Evolutionary conservation across 371 early-diverging fungal species (phyloP), one percentile per base, ranked within the genome.

Genomic region (Entomophthora muscae): DNA sequence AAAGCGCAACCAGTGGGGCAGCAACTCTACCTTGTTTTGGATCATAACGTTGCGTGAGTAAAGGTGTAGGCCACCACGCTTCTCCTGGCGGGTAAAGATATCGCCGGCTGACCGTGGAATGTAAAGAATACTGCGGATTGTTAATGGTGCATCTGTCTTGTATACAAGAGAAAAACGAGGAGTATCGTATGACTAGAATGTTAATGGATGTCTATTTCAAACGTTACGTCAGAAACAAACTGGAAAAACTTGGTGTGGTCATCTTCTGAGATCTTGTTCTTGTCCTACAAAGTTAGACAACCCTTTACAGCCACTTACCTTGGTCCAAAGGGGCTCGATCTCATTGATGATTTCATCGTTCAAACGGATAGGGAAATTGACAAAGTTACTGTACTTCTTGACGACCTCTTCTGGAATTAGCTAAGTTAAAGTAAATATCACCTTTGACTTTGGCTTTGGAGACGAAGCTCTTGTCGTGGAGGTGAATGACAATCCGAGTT

Each of bases 371-470:
- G 95, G 95, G 81, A 94, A 98, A 27, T 82, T 85, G 67, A 98
- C 90, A 77, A 95, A 98, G 78, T 91, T 88, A 70, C 92, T 92
- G 81, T 98, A 89, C 72, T 93, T 96, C 67, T 90, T 87, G 70
- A 99, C 83, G 30, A 98, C 81, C 10, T 82, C 64, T 30, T 23
- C 68, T 10, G 63, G 55, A 26, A 60, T 53, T 66, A 56, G 55
- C n/a, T 23, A 10, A 64, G 63, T 1, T 51, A 21, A 51, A 29
- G 24, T 42, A 32, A 17, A 76, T 61, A 17, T 82, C 83, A 24
- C 94, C 70, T 61, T 73, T 83, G 3, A 77, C 66, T 52, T 83
- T 75, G n/a, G 88, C 83, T 31, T 92, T 76, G 76, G 80, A 98
- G 56, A 90, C 85, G 65, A 80, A 75, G 63, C 89, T 88, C 65